Evolutionary conservation across 1,284 basidiomycete genomes (phyloP), one percentile per base, ranked within the genome.

Genomic region (Flammula alnicola): DNA sequence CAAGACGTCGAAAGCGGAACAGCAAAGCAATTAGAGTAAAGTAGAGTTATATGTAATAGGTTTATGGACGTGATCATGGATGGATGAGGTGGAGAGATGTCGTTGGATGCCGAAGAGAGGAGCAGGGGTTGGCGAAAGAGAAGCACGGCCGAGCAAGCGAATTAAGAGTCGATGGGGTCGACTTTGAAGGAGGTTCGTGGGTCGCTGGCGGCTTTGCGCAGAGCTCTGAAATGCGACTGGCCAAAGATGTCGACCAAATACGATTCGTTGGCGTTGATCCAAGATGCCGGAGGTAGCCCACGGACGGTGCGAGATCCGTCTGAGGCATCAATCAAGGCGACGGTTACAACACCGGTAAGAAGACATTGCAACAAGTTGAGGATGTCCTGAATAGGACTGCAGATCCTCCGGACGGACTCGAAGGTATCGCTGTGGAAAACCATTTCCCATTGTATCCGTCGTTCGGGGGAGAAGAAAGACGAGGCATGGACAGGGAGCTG

Each of bases 361-460:
- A 91, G 80, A 63, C 88, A 91, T 62, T 91, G 88, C 31, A 91
- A 70, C 53, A 91, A 77, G 65, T 83, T 80, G 52, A 91, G 75
- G 59, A 91, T 83, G 69, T 91, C 88, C 66, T 79, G 82, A 66
- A 91, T 79, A 42, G 88, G 86, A 32, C 83, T 81, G 47, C 86
- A 83, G 62, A 86, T 83, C 69, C 88, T 86, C 36, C 88, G 79
- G 56, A 90, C 80, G 35, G 83, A 84, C 56, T 86, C 86, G 72
- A 91, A 91, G 50, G 85, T 82, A 64, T 89, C 87, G 62, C 81
- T 83, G 67, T 91, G 88, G 65, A 91, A 91, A 56, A 90, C 87
- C 88, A 91, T 91, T 66, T 91, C 83, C 88, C 89, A 91, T 63
- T 91, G 88, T 36, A 91, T 79, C 54, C 86, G 80, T 59, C 89